phyloP scores from a whole-genome alignment of 164 flowering plant species.

The Berberis thunbergii region DNA sequence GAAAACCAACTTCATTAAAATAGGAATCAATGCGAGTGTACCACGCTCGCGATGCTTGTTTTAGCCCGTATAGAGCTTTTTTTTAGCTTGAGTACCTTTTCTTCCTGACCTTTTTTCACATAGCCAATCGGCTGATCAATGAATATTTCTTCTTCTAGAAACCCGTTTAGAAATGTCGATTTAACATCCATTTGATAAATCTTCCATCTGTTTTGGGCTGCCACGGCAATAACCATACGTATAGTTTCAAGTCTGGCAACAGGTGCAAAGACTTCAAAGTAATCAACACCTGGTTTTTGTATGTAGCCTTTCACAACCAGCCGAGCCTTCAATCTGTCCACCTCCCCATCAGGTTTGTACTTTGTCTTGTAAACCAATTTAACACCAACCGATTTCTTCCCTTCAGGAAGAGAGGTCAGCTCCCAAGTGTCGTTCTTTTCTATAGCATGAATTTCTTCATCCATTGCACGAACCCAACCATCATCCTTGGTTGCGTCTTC shows the following conservation, averaged over 20 bases:
- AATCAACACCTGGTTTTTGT: not conserved
- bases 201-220: not conserved
- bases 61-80: too few relatives aligned
- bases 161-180: not conserved
- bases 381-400: not conserved
- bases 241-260: not conserved
- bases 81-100: too few relatives aligned
- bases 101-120: not conserved
- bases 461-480: not conserved
- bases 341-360: not conserved
- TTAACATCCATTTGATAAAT: too few relatives aligned
- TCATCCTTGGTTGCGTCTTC: not conserved
- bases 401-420: not conserved
- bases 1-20: too few relatives aligned
- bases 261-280: not conserved
- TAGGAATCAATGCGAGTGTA: too few relatives aligned
- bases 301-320: not conserved
- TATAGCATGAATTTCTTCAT: not conserved
- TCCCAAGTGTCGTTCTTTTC: conserved; percentile 1
- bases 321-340: not conserved
- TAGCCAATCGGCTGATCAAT: not conserved
- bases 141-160: not conserved
- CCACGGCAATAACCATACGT: not conserved
- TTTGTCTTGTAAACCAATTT: conserved; percentile 2
- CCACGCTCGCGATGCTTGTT: too few relatives aligned